A percentile compares a stretch with the other conserved stretches of the same genome.
Evolutionary conservation across 495 filamentous ascomycete species (phyloP).

Genomic region (Elaphomyces granulatus): DNA sequence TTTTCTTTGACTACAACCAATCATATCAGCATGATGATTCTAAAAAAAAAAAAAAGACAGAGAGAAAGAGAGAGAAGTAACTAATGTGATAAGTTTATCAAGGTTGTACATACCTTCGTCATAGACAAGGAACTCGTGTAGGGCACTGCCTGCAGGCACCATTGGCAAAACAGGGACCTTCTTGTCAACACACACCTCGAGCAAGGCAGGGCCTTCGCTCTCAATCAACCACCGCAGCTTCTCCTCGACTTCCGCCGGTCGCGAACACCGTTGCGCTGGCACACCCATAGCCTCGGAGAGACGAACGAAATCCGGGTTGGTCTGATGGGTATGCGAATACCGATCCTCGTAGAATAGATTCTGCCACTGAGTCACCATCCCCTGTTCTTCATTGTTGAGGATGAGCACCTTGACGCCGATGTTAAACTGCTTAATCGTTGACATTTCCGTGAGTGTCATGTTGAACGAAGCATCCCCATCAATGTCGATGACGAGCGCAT

Average conservation of each 20-base stretch:
- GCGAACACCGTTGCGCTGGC: constrained; percentile 46
- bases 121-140: constrained; percentile 91
- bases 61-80: constrained; percentile 15
- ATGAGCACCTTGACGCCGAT: constrained; percentile 86
- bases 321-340: constrained; percentile 82
- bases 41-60: too few relatives aligned
- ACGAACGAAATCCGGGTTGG: constrained; percentile 79
- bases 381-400: constrained; percentile 90
- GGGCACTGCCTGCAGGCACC: constrained; percentile 73
- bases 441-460: constrained; percentile 89
- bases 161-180: constrained; percentile 98
- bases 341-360: constrained; percentile 85
- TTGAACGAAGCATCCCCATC: constrained; percentile 94
- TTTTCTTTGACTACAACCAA: constrained; percentile 52
- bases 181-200: constrained; percentile 51
- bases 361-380: constrained; percentile 95
- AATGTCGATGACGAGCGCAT: constrained; percentile 80
- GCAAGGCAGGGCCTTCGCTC: constrained; percentile 59
- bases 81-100: neutral
- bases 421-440: constrained; percentile 82
- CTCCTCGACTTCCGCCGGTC: constrained; percentile 56
- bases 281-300: constrained; percentile 74
- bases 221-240: constrained; percentile 82
- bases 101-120: constrained; percentile 50
- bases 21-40: too few relatives aligned